Conservation (phyloP, 768 basidiomycete genomes). For the Kwoniella heveanensis region DNA sequence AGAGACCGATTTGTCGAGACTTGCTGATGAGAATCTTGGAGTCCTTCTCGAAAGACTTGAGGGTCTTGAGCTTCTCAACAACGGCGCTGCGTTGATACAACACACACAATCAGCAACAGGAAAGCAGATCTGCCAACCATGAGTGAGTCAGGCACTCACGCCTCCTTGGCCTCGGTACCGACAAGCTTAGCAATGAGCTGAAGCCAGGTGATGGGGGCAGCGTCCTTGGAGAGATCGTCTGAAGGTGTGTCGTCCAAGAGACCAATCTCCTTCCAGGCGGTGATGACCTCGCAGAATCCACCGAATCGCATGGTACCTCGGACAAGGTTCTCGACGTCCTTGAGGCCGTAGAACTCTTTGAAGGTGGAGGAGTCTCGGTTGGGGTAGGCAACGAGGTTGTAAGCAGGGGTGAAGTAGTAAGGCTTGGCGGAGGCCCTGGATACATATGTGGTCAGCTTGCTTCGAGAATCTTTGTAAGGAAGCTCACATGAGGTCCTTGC, state of each 20-base stretch:
- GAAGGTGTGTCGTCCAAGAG: conserved; percentile 77
- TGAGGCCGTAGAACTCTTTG: conserved; percentile 86
- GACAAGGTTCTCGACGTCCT: conserved; percentile 88
- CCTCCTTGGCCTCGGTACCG: conserved; percentile 71
- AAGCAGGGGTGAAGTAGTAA: conserved; percentile 93
- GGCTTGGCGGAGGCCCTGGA: conserved; percentile 70
- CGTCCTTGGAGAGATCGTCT: conserved; percentile 67
- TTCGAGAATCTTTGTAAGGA: no score
- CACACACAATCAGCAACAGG: neutral
- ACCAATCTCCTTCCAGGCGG: conserved; percentile 79
- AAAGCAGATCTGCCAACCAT: no score
- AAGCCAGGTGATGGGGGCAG: conserved; percentile 74
- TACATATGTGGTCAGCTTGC: conserved; percentile 15
- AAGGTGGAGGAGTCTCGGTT: conserved; percentile 92
- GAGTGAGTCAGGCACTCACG: no score
- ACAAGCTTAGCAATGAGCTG: conserved; percentile 76
- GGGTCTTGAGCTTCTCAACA: conserved; percentile 67
- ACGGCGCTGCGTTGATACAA: conserved; percentile 63
- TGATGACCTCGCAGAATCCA: conserved; percentile 94
- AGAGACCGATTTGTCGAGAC: conserved; percentile 88
- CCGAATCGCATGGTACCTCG: conserved; percentile 85
- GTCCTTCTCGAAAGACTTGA: conserved; percentile 69
- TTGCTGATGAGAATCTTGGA: conserved; percentile 78
- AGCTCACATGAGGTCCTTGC: conserved; percentile 77
- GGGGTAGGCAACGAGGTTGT: conserved; percentile 94